Evolutionary conservation across 441 rosid genomes (phyloP).

Genomic region (Adansonia rubrostipa): DNA sequence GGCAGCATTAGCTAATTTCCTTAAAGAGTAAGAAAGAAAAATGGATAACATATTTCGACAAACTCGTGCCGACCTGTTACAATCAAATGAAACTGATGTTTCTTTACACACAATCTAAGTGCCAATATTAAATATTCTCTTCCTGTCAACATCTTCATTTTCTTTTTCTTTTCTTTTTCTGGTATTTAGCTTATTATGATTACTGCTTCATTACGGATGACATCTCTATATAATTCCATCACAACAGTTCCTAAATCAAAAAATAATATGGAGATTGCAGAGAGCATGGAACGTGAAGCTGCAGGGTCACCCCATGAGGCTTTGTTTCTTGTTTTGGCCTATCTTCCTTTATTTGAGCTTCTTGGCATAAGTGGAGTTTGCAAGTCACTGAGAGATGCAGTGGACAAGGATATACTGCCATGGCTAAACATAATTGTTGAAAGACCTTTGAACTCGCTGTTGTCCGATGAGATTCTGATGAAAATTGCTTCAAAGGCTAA

Average conservation of each 20-base stretch:
- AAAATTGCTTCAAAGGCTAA: conserved; percentile 48
- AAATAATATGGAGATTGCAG: conserved; percentile 5
- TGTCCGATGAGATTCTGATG: conserved; percentile 49
- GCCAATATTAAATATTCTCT: neutral
- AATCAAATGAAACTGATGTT: neutral
- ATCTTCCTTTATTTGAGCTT: conserved; percentile 61
- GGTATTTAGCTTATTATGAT: neutral
- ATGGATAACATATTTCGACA: conserved; percentile 8
- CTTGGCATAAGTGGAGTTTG: conserved; percentile 51
- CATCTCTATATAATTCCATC: neutral
- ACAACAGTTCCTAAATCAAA: neutral
- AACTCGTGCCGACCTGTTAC: neutral
- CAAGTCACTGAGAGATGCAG: conserved; percentile 46
- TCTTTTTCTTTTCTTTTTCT: neutral
- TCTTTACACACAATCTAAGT: neutral
- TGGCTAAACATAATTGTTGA: conserved; percentile 52
- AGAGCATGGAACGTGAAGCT: conserved; percentile 20
- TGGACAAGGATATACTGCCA: conserved; percentile 42
- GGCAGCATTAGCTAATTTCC: neutral
- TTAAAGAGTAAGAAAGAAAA: neutral
- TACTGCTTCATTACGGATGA: conserved; percentile 14
- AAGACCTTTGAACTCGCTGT: conserved; percentile 42
- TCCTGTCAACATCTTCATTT: conserved; percentile 21
- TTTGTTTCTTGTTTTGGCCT: conserved; percentile 57
- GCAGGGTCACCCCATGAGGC: conserved; percentile 65